Evolutionary conservation across 495 filamentous ascomycete species (phyloP), one percentile per base, ranked within the genome.

Genomic region (Poronia punctata): DNA sequence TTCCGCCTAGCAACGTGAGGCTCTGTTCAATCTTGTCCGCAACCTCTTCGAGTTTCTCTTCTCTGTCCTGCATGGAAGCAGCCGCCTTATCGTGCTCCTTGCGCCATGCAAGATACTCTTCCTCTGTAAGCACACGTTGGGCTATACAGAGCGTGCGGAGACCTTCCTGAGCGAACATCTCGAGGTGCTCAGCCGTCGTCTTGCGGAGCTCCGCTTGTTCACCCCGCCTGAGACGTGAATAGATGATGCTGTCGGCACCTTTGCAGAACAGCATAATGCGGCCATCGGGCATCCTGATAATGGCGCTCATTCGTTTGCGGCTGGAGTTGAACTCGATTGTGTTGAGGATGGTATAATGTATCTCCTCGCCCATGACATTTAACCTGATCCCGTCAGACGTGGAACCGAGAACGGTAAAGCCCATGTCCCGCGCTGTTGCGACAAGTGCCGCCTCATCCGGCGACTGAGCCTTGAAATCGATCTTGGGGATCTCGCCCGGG

Each of bases 281-380:
- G 25, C 88, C 88, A 54, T 96, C 80, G 3, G 93, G 93, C 90
- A 97, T 97, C 41, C 82, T 79, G 28, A 99, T 82, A 43, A 99
- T 96, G 1, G 92, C 84, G 62, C 93, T 97, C 93, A 99, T 99
- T 40, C 93, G 79, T 62, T 99, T 99, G 51, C 93, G 74, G 6
- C 86, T 82, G 3, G 92, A 97, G 63, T 97, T 97, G 70, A 99
- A 99, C 57, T 99, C 93, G 26, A 99, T 77, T 4, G 86, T 95
- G 60, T 94, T 97, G 25, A 99, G 74, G 15, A 99, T 84, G 7
- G 79, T 81, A 54, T 85, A 99, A 29, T 85, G 78, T 40, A 71
- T 73, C 45, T 96, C 85, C 52, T 85, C 72, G 31, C 93, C 93
- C 71, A 92, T 77, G 20, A 94, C 70, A 50, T 94, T 96, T 44